Base-by-base conservation (phyloP, 2,329 filamentous ascomycete genomes). In the Clarireedia sp. region DNA sequence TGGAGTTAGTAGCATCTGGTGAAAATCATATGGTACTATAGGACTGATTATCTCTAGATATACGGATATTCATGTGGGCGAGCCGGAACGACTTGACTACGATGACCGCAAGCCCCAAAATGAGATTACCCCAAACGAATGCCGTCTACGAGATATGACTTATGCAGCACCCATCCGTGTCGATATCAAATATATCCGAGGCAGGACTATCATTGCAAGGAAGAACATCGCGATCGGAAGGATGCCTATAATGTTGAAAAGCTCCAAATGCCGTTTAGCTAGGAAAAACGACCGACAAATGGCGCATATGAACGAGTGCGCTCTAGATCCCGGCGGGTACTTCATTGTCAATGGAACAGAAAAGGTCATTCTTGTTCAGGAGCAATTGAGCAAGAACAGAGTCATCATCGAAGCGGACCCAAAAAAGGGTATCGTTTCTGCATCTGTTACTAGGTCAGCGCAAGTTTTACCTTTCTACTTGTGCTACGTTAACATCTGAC, bases 321-420 rank as follows among this genome's bases (percentile, higher is more conserved):
- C 94, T 14, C 77, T 99, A 41, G 94, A 99, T 68, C 94, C 95
- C 0, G 94, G 94, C 60, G 94, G 94, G 51, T 99, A 99, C 71
- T 99, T 99, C 67, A 94, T 99, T 66, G 90, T 97, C 62, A 90
- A 92, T 65, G 94, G 94, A 47, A 96, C 95, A 19, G 94, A 99
- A 71, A 99, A 99, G 75, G 94, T 99, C 64, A 99, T 99, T 67
- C 76, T 99, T 44, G 95, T 99, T 14, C 94, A 99, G 71, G 95
- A 99, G 69, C 94, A 99, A 73, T 76, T 99, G 68, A 99, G 94
- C 79, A 99, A 99, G 80, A 99, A 99, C 72, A 85, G 94, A 75
- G 89, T 99, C 66, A 96, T 99, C 69, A 92, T 99, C 16, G 95
- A 99, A 72, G 86, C 89, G 54, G 89, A 92, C 65, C 80, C 86